Evolutionary conservation across 1,284 basidiomycete species (phyloP), one percentile per base, ranked within the genome.

Genomic region (Microbotryum scabiosae): DNA sequence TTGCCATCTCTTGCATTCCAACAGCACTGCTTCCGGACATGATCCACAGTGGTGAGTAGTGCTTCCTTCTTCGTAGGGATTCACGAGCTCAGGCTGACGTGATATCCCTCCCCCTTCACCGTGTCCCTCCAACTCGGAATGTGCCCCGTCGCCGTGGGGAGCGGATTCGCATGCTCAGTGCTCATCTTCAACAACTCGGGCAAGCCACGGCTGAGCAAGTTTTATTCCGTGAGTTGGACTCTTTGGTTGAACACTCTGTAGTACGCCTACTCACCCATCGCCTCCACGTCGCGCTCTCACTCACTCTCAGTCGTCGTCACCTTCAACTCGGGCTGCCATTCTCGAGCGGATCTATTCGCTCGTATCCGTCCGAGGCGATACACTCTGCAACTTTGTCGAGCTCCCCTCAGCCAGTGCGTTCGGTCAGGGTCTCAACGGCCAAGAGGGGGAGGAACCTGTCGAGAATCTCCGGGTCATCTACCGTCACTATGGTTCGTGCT

Each of bases 121-220:
- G 36, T 41, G 36, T 30, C 30, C 30, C 30, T 30, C 30, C 36
- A 41, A 12, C 36, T 41, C 36, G 32, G 32, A 36, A 9, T 36
- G 4, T 36, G 10, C 32, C 9, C 32, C 32, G 32, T 36, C 32
- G 32, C 9, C 32, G 9, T 36, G 5, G 14, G 36, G 36, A 41
- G 5, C 36, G 3, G 16, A 5, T 18, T 41, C 14, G 16, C 36
- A 18, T 48, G 21, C n/a, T 6, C 62, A 61, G 64, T 66, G 9
- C 57, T 69, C 44, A 69, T 69, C 63, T 69, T 88, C 80, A 93
- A 88, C 76, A 91, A 85, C 53, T 83, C 83, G 66, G 92, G 91
- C 50, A 85, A 94, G 65, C 85, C 96, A 14, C 85, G 96, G 52
- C 79, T 99, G 60, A 88, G 90, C 69, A 97, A 97, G 77, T 98